These are phyloP conservation scores for Coemansia furcata DNA, from an alignment of 192 early-diverging fungal species.

Conservation along the genomic window DNA sequence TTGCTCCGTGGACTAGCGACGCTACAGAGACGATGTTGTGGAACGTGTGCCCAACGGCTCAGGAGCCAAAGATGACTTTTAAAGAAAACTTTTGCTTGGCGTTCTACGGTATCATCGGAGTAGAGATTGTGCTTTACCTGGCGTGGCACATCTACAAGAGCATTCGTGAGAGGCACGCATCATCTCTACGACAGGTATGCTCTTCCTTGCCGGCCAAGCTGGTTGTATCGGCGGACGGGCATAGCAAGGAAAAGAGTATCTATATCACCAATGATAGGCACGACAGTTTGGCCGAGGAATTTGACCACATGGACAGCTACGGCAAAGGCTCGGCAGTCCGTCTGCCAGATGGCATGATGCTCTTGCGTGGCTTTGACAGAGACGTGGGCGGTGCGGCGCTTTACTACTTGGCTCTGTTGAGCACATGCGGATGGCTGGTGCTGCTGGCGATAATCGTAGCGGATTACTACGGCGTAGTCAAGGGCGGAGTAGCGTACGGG, in stretches of 20 bases:
- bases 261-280: background rate
- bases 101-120: constrained; percentile 53
- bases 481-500: constrained; percentile 52
- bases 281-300: background rate
- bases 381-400: constrained; percentile 57
- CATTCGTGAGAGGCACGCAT: constrained; percentile 20
- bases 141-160: constrained; percentile 59
- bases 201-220: constrained; percentile 11
- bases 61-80: constrained; percentile 50
- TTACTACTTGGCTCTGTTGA: constrained; percentile 50
- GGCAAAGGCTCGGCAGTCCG: constrained; percentile 3
- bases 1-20: constrained; percentile 17
- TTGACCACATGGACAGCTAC: background rate
- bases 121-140: constrained; percentile 47
- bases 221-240: background rate
- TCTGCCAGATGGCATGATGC: constrained; percentile 41
- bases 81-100: constrained; percentile 57
- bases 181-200: constrained; percentile 22
- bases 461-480: constrained; percentile 72
- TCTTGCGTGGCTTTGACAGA: constrained; percentile 64
- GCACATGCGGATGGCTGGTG: constrained; percentile 64
- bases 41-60: constrained; percentile 53
- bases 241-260: background rate
- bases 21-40: constrained; percentile 28
- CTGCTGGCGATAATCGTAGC: constrained; percentile 65